Percentiles rank a stretch among this genome's conserved stretches.
These are phyloP conservation scores for Drosera capensis DNA, from an alignment of 148 eudicot genomes.

Conservation along the genomic window DNA sequence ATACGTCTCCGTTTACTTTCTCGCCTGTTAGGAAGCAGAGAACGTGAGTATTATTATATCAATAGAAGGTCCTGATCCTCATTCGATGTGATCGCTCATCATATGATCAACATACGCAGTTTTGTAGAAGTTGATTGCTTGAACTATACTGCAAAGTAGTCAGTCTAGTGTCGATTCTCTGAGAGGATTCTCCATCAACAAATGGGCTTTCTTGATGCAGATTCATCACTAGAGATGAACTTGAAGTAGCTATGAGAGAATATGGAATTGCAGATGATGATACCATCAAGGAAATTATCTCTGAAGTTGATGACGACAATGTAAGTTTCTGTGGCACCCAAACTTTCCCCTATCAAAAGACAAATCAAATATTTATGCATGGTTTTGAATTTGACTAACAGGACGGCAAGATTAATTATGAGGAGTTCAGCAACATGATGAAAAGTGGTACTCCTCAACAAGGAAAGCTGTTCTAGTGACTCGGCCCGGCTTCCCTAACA, in stretches of 20 bases:
- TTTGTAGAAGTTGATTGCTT: no score
- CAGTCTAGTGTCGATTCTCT: no score
- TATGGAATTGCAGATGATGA: conserved; percentile 56
- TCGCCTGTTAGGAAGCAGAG: no score
- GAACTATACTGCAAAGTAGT: no score
- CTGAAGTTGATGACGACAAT: conserved; percentile 58
- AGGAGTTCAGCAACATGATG: conserved; percentile 71
- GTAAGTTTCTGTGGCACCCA: conserved; percentile 22
- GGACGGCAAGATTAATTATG: conserved; percentile 53
- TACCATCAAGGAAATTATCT: conserved; percentile 43
- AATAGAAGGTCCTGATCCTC: no score
- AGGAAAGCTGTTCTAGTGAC: conserved; percentile 17
- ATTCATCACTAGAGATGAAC: conserved; percentile 50
- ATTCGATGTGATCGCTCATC: no score
- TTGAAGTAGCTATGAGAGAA: conserved; percentile 50
- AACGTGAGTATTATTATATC: no score
- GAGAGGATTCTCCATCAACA: no score
- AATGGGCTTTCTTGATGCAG: no score
- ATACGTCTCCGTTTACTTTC: no score
- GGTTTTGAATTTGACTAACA: conserved; percentile 2
- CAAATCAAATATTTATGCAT: not conserved
- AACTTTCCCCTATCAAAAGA: not conserved
- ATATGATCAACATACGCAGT: no score
- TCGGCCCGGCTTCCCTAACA: not conserved
- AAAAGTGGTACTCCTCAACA: conserved; percentile 56